Conservation (phyloP, 352 stramenopile species). For the Aphanomyces stellatus region DNA sequence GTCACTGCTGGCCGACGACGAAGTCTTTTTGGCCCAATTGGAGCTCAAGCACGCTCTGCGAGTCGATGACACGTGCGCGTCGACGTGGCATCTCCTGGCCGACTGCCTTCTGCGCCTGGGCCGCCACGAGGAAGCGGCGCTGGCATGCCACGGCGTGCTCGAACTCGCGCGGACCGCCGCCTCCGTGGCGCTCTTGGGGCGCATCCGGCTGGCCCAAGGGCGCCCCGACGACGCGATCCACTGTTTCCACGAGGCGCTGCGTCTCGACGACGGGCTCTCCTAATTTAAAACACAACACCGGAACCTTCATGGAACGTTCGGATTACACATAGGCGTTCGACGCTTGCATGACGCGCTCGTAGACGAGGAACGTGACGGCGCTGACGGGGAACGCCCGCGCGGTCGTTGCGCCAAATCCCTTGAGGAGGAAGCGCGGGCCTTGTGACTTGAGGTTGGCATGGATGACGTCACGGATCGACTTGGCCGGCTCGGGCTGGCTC, state of each 20-base stretch:
- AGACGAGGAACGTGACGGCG: slow-evolving; percentile 79
- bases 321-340: too few relatives aligned
- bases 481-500: slow-evolving; percentile 49
- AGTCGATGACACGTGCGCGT: neutral
- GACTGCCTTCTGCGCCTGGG: neutral
- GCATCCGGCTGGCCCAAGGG: neutral
- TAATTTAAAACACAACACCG: too few relatives aligned
- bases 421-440: slow-evolving; percentile 64
- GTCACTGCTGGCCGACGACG: neutral
- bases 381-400: slow-evolving; percentile 78
- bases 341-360: slow-evolving; percentile 76
- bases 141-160: neutral
- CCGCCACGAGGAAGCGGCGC: neutral
- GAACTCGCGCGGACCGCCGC: neutral
- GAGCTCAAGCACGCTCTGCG: neutral
- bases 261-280: too few relatives aligned
- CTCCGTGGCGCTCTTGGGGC: neutral
- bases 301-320: too few relatives aligned
- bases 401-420: slow-evolving; percentile 72
- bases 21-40: slow-evolving; percentile 10
- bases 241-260: slow-evolving; percentile 2
- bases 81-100: neutral
- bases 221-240: neutral
- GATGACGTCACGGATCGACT: slow-evolving; percentile 35
- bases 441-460: slow-evolving; percentile 38